These are phyloP conservation scores for Echium plantagineum DNA, from an alignment of 257 asterid genomes.

Conservation along the genomic window DNA sequence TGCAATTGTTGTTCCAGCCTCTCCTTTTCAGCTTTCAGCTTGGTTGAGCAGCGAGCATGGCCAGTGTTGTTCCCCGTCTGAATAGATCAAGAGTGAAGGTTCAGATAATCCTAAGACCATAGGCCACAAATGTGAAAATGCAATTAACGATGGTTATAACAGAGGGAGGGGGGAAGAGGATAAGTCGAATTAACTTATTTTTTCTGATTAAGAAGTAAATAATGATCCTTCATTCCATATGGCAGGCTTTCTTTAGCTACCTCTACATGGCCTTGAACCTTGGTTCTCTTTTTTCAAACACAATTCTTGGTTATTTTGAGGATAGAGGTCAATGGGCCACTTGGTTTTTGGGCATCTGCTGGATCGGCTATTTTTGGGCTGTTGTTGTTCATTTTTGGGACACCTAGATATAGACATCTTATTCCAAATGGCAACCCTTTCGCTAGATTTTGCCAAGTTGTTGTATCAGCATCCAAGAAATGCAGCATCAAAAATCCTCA, in stretches of 20 bases:
- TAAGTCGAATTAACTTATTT: too few relatives aligned
- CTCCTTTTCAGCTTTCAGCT: slow-evolving; percentile 86
- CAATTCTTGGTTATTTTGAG: not conserved
- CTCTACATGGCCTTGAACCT: not conserved
- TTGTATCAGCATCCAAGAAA: not conserved
- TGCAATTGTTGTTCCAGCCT: slow-evolving; percentile 82
- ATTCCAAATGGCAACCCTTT: slow-evolving; percentile 1
- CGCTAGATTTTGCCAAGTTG: not conserved
- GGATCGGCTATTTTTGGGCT: not conserved
- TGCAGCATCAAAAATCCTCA: not conserved
- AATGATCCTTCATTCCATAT: too few relatives aligned
- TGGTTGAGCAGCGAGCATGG: slow-evolving; percentile 86
- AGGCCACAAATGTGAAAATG: too few relatives aligned
- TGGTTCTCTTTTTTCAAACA: slow-evolving; percentile 1
- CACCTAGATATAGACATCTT: not conserved
- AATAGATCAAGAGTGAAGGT: slow-evolving; percentile 6
- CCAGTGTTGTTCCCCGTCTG: slow-evolving; percentile 81
- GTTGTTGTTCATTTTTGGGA: not conserved
- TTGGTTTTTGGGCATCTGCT: slow-evolving; percentile 3
- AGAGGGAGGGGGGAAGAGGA: too few relatives aligned
- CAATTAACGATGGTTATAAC: too few relatives aligned
- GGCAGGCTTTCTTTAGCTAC: not conserved
- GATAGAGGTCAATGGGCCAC: not conserved
- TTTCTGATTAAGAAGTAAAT: too few relatives aligned
- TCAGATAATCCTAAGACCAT: not conserved